Percentiles rank a stretch among this genome's conserved stretches.
Conservation (phyloP, 2,329 filamentous ascomycete species). For the Sarocladium oryzae region DNA sequence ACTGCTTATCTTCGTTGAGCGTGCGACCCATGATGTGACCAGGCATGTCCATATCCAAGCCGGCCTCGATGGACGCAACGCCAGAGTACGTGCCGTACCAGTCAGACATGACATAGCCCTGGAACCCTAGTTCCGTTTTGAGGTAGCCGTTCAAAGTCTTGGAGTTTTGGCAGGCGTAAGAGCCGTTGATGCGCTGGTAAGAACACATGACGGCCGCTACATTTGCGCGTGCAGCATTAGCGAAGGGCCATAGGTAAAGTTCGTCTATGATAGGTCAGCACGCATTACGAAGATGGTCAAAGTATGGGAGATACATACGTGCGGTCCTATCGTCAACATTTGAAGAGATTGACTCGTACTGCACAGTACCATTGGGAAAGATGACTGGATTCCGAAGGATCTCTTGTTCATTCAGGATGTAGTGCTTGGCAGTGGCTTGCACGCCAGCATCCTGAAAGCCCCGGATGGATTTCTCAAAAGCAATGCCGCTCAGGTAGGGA, state of each 20-base stretch:
- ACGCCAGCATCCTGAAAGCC: slow-evolving; percentile 30
- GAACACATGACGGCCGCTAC: slow-evolving; percentile 48
- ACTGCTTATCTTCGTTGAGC: not conserved
- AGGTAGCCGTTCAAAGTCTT: slow-evolving; percentile 28
- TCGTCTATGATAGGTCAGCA: not conserved
- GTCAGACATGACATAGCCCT: slow-evolving; percentile 38
- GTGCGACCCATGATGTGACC: slow-evolving; percentile 17
- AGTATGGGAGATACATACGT: slow-evolving; percentile 30
- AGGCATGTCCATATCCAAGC: slow-evolving; percentile 24
- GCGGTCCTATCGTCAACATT: slow-evolving; percentile 55
- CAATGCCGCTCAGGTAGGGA: slow-evolving; percentile 58
- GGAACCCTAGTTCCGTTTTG: slow-evolving; percentile 33
- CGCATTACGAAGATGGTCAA: slow-evolving; percentile 18
- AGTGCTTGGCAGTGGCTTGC: slow-evolving; percentile 33
- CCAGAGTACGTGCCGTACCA: slow-evolving; percentile 29
- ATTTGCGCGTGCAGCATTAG: slow-evolving; percentile 25
- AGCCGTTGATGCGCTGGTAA: slow-evolving; percentile 37
- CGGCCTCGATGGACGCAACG: slow-evolving; percentile 19
- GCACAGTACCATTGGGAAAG: slow-evolving; percentile 18
- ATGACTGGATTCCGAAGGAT: slow-evolving; percentile 21
- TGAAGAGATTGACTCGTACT: slow-evolving; percentile 23
- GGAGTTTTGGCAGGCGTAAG: slow-evolving; percentile 30
- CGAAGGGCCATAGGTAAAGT: slow-evolving; percentile 29
- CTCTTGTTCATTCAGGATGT: slow-evolving; percentile 31
- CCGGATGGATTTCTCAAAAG: slow-evolving; percentile 27